These are phyloP conservation scores for Apiospora phragmitis DNA, from an alignment of 2,329 filamentous ascomycete genomes.

Conservation along the genomic window DNA sequence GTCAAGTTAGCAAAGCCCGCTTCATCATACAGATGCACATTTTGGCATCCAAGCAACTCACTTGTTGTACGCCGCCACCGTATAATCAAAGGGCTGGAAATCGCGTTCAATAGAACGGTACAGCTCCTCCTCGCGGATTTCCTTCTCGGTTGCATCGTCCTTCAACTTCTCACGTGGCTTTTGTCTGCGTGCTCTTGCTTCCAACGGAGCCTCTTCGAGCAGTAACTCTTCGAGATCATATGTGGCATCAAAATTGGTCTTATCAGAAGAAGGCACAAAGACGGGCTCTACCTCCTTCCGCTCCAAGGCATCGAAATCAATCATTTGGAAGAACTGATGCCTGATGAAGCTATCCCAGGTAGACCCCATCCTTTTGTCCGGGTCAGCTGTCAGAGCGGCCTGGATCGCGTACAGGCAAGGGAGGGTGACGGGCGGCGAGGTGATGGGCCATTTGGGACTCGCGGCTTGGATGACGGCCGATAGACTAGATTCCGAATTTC, in stretches of 20 bases:
- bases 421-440: conserved; percentile 84
- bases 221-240: conserved; percentile 95
- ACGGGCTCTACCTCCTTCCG: conserved; percentile 87
- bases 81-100: conserved; percentile 96
- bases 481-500: conserved; percentile 78
- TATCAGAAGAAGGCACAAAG: conserved; percentile 91
- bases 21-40: background rate
- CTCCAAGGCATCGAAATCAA: conserved; percentile 84
- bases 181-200: conserved; percentile 88
- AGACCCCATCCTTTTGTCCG: conserved; percentile 78
- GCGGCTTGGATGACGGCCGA: conserved; percentile 79
- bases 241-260: conserved; percentile 98
- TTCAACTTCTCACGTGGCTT: conserved; percentile 90
- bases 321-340: conserved; percentile 83
- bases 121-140: conserved; percentile 91
- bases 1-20: conserved; percentile 15
- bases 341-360: conserved; percentile 83
- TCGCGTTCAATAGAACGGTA: conserved; percentile 93
- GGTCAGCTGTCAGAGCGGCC: conserved; percentile 78
- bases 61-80: conserved; percentile 74
- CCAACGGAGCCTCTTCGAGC: conserved; percentile 90
- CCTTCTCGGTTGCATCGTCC: conserved; percentile 91
- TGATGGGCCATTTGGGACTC: conserved; percentile 86
- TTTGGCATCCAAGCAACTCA: conserved; percentile 39
- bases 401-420: conserved; percentile 87